Conservation (phyloP, 2,329 filamentous ascomycete species). For the Phyllosticta citrichinensis region DNA sequence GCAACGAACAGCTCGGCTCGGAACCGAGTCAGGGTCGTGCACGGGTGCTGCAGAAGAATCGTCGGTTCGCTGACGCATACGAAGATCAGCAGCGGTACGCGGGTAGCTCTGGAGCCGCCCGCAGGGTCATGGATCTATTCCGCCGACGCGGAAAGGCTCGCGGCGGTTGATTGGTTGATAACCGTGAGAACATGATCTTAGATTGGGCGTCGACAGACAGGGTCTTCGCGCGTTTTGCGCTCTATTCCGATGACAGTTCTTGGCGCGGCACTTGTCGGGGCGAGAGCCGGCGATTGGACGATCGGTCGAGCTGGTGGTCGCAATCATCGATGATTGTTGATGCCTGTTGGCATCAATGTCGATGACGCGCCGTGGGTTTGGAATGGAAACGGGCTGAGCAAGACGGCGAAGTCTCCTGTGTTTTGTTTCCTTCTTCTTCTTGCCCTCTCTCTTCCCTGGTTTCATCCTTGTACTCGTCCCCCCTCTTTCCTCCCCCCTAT, state of each 20-base stretch:
- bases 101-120: constrained; percentile 77
- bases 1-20: constrained; percentile 13
- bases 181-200: neutral
- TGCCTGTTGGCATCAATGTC: neutral
- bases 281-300: neutral
- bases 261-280: neutral
- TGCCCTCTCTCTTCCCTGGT: neutral
- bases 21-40: constrained; percentile 19
- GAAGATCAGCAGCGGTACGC: constrained; percentile 59
- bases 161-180: constrained; percentile 3
- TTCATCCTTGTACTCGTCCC: too few species aligned
- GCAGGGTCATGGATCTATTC: constrained; percentile 98
- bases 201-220: neutral
- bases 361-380: neutral
- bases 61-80: constrained; percentile 79
- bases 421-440: neutral
- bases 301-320: neutral
- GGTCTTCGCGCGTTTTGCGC: neutral
- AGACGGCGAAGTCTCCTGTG: neutral
- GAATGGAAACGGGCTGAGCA: neutral
- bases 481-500: neutral
- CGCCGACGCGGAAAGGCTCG: constrained; percentile 71
- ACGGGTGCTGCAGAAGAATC: constrained; percentile 68
- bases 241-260: neutral
- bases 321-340: neutral